Evolutionary conservation across 208 protist genomes (phyloP).

Genomic region (Wallacemonas rigidus): DNA sequence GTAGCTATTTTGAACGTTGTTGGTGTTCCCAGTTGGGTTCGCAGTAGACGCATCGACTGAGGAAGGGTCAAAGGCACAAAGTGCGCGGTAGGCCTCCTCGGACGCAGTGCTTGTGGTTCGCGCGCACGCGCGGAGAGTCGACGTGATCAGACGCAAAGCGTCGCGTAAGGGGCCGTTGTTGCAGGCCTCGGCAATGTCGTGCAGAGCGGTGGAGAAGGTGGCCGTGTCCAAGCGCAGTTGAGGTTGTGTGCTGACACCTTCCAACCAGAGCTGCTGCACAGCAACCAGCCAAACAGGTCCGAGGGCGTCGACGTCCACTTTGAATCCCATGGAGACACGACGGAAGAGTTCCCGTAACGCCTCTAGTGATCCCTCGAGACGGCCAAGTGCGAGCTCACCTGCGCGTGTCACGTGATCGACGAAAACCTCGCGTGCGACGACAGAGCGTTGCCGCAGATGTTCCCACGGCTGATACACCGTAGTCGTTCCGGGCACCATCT

Average conservation of each 20-base stretch:
- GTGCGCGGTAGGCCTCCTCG: not conserved
- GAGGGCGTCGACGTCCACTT: not conserved
- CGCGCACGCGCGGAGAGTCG: slow-evolving; percentile 33
- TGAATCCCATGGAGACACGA: slow-evolving; percentile 8
- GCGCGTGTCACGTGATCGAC: slow-evolving; percentile 37
- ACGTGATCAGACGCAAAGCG: slow-evolving; percentile 43
- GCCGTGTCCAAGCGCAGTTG: slow-evolving; percentile 25
- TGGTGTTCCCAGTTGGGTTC: not conserved
- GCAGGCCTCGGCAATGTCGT: slow-evolving; percentile 37
- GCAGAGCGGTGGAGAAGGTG: slow-evolving; percentile 27
- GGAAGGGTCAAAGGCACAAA: not conserved
- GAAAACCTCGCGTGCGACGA: slow-evolving; percentile 34
- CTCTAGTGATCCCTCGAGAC: slow-evolving; percentile 42
- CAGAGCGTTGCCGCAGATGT: not conserved
- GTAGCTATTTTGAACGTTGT: not conserved
- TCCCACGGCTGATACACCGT: not conserved
- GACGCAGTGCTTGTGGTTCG: slow-evolving; percentile 15
- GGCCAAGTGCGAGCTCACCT: slow-evolving; percentile 26
- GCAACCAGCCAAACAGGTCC: slow-evolving; percentile 39
- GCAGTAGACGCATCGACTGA: not conserved
- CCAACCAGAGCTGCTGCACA: slow-evolving; percentile 69
- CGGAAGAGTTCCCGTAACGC: slow-evolving; percentile 35
- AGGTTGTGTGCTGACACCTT: slow-evolving; percentile 37
- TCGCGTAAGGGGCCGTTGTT: slow-evolving; percentile 43
- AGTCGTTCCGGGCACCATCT: not conserved